Evolutionary conservation across 768 basidiomycete genomes (phyloP), one percentile per base, ranked within the genome.

Genomic region (Amanita phalloides): DNA sequence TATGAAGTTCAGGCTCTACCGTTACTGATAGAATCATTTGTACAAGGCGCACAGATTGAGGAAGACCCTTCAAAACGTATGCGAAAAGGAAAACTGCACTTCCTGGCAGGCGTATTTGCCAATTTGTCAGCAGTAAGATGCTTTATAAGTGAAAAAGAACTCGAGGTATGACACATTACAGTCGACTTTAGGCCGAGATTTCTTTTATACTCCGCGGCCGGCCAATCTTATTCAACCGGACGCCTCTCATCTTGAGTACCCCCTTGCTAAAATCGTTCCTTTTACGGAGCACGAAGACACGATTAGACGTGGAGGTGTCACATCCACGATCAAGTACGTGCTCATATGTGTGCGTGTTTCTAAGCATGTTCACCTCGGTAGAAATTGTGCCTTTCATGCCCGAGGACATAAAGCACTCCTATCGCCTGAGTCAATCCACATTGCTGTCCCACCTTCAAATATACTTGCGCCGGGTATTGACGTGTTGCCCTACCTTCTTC

Each of bases 71-170:
- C 72, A 23, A 74, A 76, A 58, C 72, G 75, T 44, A 63, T 66
- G 38, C 70, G 83, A 42, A 93, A 92, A 68, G 90, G 83, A 45
- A 74, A 85, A 43, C 74, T 95, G 14, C 87, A 98, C 67, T 98
- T 98, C 66, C 71, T 98, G 20, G 83, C 94, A 1, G 90, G 85
- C 56, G 95, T 97, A 10, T 96, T 97, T 61, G 92, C 93, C 9
- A 98, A 98, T 62, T 66, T 96, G 51, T 86, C 79, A 48, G 77
- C 79, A 57, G 94, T 93, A 61, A 61, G 82, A 71, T 10, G 11
- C 13, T 6, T 3, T 45, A 6, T 25, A 30, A 4, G 23, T 17
- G 36, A 5, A n/a, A 7, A 28, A 13, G 8, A 23, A 8, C 3
- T 25, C 23, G 7, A 7, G 3, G 35, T 10, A 30, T 48, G 33